Base-by-base conservation (phyloP, 805 yeast species). In the Clavispora carvajalis region DNA sequence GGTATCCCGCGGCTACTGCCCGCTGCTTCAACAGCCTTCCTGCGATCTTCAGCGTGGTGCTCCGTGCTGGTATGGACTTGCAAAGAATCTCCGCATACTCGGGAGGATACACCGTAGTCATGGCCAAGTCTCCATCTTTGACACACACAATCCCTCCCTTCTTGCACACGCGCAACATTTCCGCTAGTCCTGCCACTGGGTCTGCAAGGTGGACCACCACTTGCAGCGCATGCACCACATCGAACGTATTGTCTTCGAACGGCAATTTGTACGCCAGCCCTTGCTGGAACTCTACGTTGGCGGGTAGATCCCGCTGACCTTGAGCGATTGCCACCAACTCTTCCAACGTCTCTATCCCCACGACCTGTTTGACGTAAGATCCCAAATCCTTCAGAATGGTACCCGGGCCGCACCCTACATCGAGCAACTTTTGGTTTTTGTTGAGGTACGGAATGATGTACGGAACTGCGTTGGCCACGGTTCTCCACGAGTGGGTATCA, bases 341-440 rank as follows among this genome's bases (percentile, higher is more conserved):
- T 21, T 44, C 46, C 2, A 60, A 52, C 18, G 63, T 59, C 28
- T 64, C 70, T 4, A 62, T 43, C 1, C 69, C 73, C 37, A 58
- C 48, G 6, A 63, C 55, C 22, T 44, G 36, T 5, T 49, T 45
- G 3, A 60, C 58, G 36, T 61, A 60, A 25, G 52, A 48, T 13
- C 63, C 64, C 17, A 68, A 43, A 39, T 60, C 71, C 5, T 46
- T 33, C 4, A 69, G 63, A 25, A 69, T 67, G 5, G 70, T 53
- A 0, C 72, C 74, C 3, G 73, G 73, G 0, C 74, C 74, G 47
- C 67, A 60, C 8, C 74, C 74, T 16, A 67, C 69, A 44, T 69
- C 74, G 11, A 69, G 57, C 7, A 68, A 47, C 26, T 46, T 43
- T 29, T 49, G 48, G 12, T 49, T 47, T 4, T 56, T 48, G 41